Evolutionary conservation across 805 yeast species (phyloP), one percentile per base, ranked within the genome.

Genomic region (Saccharomycopsis schoenii): DNA sequence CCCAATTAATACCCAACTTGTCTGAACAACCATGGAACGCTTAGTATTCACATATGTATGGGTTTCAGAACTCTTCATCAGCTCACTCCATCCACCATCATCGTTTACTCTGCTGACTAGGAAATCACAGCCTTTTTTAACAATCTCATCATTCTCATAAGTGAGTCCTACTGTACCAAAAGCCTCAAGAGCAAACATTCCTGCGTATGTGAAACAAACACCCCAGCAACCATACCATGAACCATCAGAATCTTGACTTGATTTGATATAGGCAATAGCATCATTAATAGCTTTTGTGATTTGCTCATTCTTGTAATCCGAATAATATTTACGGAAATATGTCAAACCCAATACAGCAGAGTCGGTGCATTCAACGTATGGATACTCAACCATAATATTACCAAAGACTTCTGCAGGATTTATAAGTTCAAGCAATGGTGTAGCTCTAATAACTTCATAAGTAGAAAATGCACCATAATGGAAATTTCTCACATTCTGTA

Each of bases 211-310:
- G 70, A 80, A 91, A 70, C 99, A 94, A 4, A 94, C 85, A 42
- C 99, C 99, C 99, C 99, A 94, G 50, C 90, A 84, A 0, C 99
- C 99, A 71, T 92, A 96, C 98, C 98, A 94, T 14, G 96, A 85
- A 0, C 99, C 99, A 72, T 94, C 97, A 0, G 69, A 68, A 54
- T 77, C 76, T 72, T 94, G 99, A 1, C 82, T 81, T 2, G 76
- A 72, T 57, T 80, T 81, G 54, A 94, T 88, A 68, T 86, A 94
- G 3, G 79, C 72, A 15, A 89, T 79, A 0, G 97, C 98, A 59
- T 83, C 78, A 3, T 81, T 76, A 55, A 94, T 88, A 0, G 97
- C 85, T n/a, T 74, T 63, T 58, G 78, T 74, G 37, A 94, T 86
- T 39, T 88, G 91, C 4, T 77, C 79, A 4, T 78, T 73, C 62